Percentiles rank a stretch among this genome's conserved stretches.
These are phyloP conservation scores for Barnettozyma pratensis DNA, from an alignment of 805 yeast species.

Conservation along the genomic window DNA sequence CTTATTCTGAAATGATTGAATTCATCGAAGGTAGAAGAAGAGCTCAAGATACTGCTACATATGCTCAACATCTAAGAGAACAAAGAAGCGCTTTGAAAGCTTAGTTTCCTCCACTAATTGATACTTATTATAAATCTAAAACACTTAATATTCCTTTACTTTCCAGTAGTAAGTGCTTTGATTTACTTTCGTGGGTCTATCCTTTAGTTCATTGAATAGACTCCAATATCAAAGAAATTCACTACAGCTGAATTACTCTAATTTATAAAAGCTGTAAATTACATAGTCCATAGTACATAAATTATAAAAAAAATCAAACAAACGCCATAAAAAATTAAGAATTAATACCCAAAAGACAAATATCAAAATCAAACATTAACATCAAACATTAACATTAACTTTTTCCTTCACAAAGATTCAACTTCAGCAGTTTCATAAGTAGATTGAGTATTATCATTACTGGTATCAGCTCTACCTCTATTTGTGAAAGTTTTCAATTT, in stretches of 20 bases:
- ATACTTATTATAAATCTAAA: too few relatives aligned
- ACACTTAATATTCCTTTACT: not conserved
- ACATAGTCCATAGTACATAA: not conserved
- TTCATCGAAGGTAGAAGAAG: slow-evolving; percentile 88
- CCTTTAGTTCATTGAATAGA: too few relatives aligned
- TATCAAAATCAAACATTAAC: too few relatives aligned
- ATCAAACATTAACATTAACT: too few relatives aligned
- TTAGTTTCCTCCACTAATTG: not conserved
- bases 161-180: too few relatives aligned
- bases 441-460: slow-evolving; percentile 24
- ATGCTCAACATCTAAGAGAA: slow-evolving; percentile 40
- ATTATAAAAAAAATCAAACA: not conserved
- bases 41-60: slow-evolving; percentile 75
- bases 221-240: too few relatives aligned
- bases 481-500: slow-evolving; percentile 32
- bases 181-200: too few relatives aligned
- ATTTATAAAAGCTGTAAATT: too few relatives aligned
- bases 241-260: too few relatives aligned
- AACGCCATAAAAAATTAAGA: too few relatives aligned
- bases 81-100: not conserved
- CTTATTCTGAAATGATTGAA: slow-evolving; percentile 89
- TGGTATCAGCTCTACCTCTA: slow-evolving; percentile 29
- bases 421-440: slow-evolving; percentile 27
- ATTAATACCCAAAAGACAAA: too few relatives aligned
- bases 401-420: slow-evolving; percentile 16